Percentiles rank a stretch among this genome's conserved stretches.
Evolutionary conservation across 2,329 filamentous ascomycete species (phyloP).

Genomic region (Nigrograna mackinnonii): DNA sequence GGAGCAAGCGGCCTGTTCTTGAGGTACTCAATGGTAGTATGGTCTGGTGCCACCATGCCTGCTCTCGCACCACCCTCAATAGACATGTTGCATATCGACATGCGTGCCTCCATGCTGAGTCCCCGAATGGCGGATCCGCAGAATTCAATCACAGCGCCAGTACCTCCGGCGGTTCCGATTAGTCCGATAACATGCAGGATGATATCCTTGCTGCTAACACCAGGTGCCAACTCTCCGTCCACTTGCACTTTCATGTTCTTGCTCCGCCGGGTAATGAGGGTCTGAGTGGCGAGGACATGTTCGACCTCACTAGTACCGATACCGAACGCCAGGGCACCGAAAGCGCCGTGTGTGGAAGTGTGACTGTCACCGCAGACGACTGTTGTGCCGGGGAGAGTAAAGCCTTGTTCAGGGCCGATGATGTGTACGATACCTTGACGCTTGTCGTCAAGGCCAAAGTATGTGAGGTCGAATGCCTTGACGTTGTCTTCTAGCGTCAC

Average conservation of each 20-base stretch:
- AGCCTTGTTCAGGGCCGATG: slow-evolving; percentile 97
- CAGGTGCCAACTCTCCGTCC: slow-evolving; percentile 84
- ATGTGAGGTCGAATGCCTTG: slow-evolving; percentile 93
- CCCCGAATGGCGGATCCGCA: slow-evolving; percentile 89
- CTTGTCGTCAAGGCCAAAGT: slow-evolving; percentile 95
- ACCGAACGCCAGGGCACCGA: slow-evolving; percentile 91
- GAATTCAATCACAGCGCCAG: slow-evolving; percentile 94
- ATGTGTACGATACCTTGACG: slow-evolving; percentile 98
- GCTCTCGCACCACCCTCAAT: slow-evolving; percentile 95
- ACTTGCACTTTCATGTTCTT: slow-evolving; percentile 99
- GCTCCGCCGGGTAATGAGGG: slow-evolving; percentile 88
- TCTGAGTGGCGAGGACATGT: slow-evolving; percentile 96
- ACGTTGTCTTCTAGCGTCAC: slow-evolving; percentile 97
- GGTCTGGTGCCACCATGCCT: slow-evolving; percentile 95
- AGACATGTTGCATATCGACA: slow-evolving; percentile 99
- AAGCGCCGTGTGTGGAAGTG: slow-evolving; percentile 96
- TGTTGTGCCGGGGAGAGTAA: slow-evolving; percentile 95
- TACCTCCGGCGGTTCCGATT: slow-evolving; percentile 95
- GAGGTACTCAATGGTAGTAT: slow-evolving; percentile 93
- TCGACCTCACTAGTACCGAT: slow-evolving; percentile 99
- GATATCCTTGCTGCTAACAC: slow-evolving; percentile 95
- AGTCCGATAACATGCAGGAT: slow-evolving; percentile 89
- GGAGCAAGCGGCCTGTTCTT: slow-evolving; percentile 89
- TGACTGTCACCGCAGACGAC: slow-evolving; percentile 98
- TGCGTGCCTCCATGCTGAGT: slow-evolving; percentile 94